Conservation (phyloP, 768 basidiomycete genomes). For the Agrocybe chaxingu region DNA sequence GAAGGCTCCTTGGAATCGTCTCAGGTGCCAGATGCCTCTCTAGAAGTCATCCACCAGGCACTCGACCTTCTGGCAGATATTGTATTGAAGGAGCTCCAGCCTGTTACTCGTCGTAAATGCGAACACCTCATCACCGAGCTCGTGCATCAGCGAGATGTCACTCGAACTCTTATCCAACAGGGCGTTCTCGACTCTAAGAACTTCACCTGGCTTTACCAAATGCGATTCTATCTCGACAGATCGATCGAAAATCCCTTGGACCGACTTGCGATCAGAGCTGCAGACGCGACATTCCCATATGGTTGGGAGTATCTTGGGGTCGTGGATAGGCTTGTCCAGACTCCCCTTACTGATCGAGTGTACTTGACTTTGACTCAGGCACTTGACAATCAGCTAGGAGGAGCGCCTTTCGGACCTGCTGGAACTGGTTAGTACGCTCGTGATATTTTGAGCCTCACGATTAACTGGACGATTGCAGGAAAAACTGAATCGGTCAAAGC, state of each 20-base stretch:
- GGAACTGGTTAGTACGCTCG: slow-evolving; percentile 69
- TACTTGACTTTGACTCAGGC: slow-evolving; percentile 97
- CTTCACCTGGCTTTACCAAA: slow-evolving; percentile 95
- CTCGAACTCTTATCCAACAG: slow-evolving; percentile 71
- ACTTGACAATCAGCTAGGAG: slow-evolving; percentile 90
- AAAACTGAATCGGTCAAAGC: slow-evolving; percentile 99
- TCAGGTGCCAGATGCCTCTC: slow-evolving; percentile 56
- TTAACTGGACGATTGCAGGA: slow-evolving; percentile 41
- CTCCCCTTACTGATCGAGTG: slow-evolving; percentile 94
- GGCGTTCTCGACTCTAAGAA: slow-evolving; percentile 59
- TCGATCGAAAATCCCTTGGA: slow-evolving; percentile 73
- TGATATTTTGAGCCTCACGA: slow-evolving; percentile 1
- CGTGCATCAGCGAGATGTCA: slow-evolving; percentile 96
- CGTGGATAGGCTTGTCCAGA: slow-evolving; percentile 95
- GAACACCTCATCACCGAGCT: slow-evolving; percentile 99
- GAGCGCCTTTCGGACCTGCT: slow-evolving; percentile 96
- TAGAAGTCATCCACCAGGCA: slow-evolving; percentile 75
- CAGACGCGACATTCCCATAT: slow-evolving; percentile 92
- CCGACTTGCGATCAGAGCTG: slow-evolving; percentile 75
- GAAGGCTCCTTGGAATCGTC: slow-evolving; percentile 64
- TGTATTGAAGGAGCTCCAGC: slow-evolving; percentile 83
- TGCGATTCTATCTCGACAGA: slow-evolving; percentile 93
- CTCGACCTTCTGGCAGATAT: slow-evolving; percentile 96
- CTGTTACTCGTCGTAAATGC: slow-evolving; percentile 95
- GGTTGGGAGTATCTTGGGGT: slow-evolving; percentile 99